Evolutionary conservation across 805 yeast species (phyloP).

Genomic region (Grigorovia yakushimaensis): DNA sequence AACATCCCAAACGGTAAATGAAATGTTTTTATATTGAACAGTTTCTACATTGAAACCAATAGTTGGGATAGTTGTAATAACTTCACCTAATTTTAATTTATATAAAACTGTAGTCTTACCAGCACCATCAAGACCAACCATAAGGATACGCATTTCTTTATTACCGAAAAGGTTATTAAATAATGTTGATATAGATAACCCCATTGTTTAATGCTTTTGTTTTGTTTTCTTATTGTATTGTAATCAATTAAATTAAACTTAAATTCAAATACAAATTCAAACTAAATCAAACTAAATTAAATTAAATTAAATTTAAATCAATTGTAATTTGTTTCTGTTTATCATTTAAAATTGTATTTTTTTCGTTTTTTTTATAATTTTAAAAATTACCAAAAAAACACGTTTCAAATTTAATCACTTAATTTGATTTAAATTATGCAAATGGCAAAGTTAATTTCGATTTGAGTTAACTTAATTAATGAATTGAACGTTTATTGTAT

Average conservation of each 20-base stretch:
- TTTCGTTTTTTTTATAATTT: not conserved
- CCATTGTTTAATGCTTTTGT: constrained; percentile 45
- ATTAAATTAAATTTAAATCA: too few relatives aligned
- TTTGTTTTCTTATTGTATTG: not conserved
- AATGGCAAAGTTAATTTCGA: too few relatives aligned
- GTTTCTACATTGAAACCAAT: constrained; percentile 97
- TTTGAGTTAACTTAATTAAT: too few relatives aligned
- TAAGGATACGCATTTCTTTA: constrained; percentile 94
- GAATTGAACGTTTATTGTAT: too few relatives aligned
- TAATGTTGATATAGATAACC: constrained; percentile 88
- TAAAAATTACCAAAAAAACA: not conserved
- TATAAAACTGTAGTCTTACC: constrained; percentile 96
- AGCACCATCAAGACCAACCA: constrained; percentile 98
- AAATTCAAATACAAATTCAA: too few relatives aligned
- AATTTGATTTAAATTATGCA: too few relatives aligned
- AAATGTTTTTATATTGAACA: constrained; percentile 92
- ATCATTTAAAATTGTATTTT: not conserved
- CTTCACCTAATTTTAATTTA: constrained; percentile 91
- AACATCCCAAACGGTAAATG: constrained; percentile 97
- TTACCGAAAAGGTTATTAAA: constrained; percentile 93
- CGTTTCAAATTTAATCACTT: not conserved
- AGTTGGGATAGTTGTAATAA: constrained; percentile 92
- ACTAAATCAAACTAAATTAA: not conserved
- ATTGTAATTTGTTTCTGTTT: too few relatives aligned
- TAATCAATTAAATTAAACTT: too few relatives aligned